phyloP scores from a whole-genome alignment of 2,329 filamentous ascomycete genomes.

The Rutstroemia sp. region DNA sequence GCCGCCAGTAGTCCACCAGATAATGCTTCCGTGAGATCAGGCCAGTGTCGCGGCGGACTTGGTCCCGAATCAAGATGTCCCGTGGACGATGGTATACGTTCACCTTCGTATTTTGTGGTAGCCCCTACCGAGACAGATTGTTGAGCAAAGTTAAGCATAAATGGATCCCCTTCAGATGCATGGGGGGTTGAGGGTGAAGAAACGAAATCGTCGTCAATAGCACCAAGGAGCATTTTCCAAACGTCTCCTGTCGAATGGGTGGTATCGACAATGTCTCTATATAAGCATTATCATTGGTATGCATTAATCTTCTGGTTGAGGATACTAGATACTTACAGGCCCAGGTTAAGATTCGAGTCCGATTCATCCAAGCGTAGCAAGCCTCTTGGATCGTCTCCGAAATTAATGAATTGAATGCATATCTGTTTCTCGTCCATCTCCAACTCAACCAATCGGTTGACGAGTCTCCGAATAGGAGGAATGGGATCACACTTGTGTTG shows the following conservation, averaged over 20 bases:
- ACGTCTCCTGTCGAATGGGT: constrained; percentile 9
- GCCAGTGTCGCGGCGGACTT: no score
- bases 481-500: neutral
- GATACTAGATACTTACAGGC: neutral
- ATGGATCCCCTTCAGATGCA: no score
- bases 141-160: no score
- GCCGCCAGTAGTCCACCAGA: no score
- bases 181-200: no score
- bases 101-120: no score
- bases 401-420: neutral
- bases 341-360: neutral
- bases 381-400: neutral
- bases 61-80: no score
- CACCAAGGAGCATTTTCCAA: constrained; percentile 14
- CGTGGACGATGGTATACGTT: no score
- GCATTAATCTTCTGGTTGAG: neutral
- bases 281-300: neutral
- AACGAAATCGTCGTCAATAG: neutral
- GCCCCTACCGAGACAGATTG: no score
- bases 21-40: no score
- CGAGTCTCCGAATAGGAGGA: constrained; percentile 2
- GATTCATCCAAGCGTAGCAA: neutral
- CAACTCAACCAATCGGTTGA: constrained; percentile 3
- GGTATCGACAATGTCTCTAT: constrained; percentile 13
- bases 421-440: neutral